phyloP scores from a whole-genome alignment of 2,329 filamentous ascomycete species.

The Colletotrichum eremochloae region DNA sequence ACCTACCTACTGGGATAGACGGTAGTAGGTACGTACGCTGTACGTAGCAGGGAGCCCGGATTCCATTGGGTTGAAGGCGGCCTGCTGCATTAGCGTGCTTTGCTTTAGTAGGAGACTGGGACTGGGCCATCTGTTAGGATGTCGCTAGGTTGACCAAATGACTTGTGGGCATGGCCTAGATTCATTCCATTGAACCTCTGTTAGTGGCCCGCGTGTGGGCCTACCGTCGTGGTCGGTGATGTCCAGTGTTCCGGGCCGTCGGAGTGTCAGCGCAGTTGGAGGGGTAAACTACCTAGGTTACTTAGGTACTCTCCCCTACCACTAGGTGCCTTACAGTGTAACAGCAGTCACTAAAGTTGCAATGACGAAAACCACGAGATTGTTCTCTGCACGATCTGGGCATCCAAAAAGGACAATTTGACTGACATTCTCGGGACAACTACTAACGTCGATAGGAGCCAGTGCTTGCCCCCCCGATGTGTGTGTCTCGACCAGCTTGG shows the following conservation, averaged over 20 bases:
- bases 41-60: slow-evolving; percentile 9
- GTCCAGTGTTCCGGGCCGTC: not conserved
- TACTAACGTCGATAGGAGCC: slow-evolving; percentile 11
- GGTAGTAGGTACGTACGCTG: not conserved
- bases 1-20: not conserved
- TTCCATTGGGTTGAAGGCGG: slow-evolving; percentile 27
- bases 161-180: not conserved
- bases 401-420: not conserved
- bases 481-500: not conserved
- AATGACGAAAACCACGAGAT: slow-evolving; percentile 6
- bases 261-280: not conserved
- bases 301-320: not conserved
- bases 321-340: not conserved
- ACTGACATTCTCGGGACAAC: slow-evolving; percentile 2
- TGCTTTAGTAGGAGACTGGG: slow-evolving; percentile 4
- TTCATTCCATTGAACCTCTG: not conserved
- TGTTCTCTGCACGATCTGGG: not conserved
- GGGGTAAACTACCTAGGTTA: not conserved
- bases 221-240: not conserved
- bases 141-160: slow-evolving; percentile 13
- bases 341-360: slow-evolving; percentile 2
- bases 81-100: slow-evolving; percentile 31
- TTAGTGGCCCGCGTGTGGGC: not conserved
- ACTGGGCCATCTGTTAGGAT: not conserved
- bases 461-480: not conserved